phyloP scores from a whole-genome alignment of 345 rosid genomes.

The Kernera saxatilis region DNA sequence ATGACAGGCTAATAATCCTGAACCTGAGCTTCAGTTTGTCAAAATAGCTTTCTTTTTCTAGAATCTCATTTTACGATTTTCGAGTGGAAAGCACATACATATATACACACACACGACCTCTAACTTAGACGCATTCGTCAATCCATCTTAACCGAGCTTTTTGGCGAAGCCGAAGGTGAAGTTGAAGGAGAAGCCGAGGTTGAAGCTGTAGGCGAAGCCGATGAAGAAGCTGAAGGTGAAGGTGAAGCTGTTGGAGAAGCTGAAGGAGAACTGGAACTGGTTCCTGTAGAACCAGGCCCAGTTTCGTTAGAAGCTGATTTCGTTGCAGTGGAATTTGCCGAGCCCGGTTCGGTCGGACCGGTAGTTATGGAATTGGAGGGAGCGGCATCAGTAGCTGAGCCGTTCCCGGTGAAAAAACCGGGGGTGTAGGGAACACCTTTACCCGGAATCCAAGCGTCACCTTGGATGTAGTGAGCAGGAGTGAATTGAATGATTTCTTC shows the following conservation, averaged over 20 bases:
- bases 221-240: not conserved
- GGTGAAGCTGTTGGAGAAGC: not conserved
- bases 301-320: not conserved
- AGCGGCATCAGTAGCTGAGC: not conserved
- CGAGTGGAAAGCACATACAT: not conserved
- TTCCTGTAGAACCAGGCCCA: not conserved
- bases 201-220: not conserved
- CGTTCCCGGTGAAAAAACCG: slow-evolving; percentile 21
- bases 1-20: too few species aligned
- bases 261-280: too few species aligned
- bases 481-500: slow-evolving; percentile 35
- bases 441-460: slow-evolving; percentile 46
- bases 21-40: too few species aligned
- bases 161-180: not conserved
- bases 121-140: not conserved
- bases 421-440: slow-evolving; percentile 46
- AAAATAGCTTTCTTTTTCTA: not conserved
- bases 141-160: not conserved
- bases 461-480: slow-evolving; percentile 36
- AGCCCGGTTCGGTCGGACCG: not conserved
- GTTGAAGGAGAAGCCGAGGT: not conserved
- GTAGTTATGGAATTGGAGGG: not conserved
- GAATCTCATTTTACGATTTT: not conserved
- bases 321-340: not conserved
- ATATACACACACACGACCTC: not conserved